Base-by-base conservation (phyloP, 495 filamentous ascomycete genomes). In the Podospora pseudoanserina region DNA sequence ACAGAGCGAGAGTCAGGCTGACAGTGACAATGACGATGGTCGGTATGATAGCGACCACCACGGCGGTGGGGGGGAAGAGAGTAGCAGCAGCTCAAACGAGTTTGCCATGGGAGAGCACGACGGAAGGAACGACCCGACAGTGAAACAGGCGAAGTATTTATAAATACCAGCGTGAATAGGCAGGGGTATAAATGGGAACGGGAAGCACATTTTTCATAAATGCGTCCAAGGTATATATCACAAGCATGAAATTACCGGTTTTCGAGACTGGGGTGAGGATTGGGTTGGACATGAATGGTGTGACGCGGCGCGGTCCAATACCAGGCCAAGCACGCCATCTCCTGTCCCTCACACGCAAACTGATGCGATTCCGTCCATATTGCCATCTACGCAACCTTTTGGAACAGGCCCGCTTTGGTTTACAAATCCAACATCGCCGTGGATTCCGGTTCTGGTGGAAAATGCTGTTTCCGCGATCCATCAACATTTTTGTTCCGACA, bases 271-370 rank as follows among this genome's bases (percentile, higher is more conserved):
- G 23, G 23, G 23, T 23, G 23, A 23, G 23, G 0, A 49, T 49
- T 16, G 39, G 39, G 9, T 49, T 16, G 5, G 39, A 16, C 9
- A 49, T 49, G 7, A 3, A 49, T 11, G 9, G 39, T 49, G 39
- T 16, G 9, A 32, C 20, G 61, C 61, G 61, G 61, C 32, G 30
- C 30, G 30, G 61, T 49, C 61, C 61, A 63, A 63, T 63, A 3
- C 27, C 28, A 2, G 19, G 20, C 59, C 61, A 63, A 63, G 61
- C 61, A 63, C 61, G 61, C 32, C 34, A 63, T 63, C 32, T 32
- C 28, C 9, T 19, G 16, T 32, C 61, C 18, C 19, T 3, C 26
- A 63, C 61, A 63, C 61, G 61, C 61, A 63, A 63, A 63, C 32
- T 63, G 61, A 20, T 39, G 61, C 49, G 61, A n/a, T 61, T 61